Conservation (phyloP, 2,329 filamentous ascomycete genomes). For the Metarhizium album region DNA sequence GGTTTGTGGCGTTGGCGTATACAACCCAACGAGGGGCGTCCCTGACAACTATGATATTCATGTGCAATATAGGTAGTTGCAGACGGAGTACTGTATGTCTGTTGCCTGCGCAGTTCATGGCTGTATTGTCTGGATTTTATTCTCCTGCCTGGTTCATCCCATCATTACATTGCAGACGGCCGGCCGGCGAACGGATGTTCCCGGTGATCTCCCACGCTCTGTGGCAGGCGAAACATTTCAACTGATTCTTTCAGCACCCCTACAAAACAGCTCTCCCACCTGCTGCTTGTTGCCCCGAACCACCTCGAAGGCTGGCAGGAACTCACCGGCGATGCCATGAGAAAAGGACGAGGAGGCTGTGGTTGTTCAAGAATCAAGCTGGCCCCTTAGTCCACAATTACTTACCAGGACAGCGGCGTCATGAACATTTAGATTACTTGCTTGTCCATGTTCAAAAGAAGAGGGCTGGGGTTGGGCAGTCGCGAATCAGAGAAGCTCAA, state of each 20-base stretch:
- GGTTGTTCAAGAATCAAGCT: too few species aligned
- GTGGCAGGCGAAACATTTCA: not conserved
- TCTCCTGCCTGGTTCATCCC: not conserved
- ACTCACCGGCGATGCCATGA: not conserved
- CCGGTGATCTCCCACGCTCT: not conserved
- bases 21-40: too few species aligned
- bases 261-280: not conserved
- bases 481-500: constrained; percentile 5
- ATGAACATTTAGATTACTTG: not conserved
- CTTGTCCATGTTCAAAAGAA: not conserved
- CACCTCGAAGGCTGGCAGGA: not conserved
- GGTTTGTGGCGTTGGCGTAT: not conserved
- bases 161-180: not conserved
- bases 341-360: too few species aligned
- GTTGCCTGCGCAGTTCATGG: not conserved
- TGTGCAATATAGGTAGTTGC: too few species aligned
- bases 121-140: not conserved
- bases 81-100: too few species aligned
- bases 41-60: too few species aligned
- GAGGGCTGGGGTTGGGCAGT: not conserved
- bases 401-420: not conserved
- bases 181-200: not conserved
- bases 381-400: not conserved
- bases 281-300: not conserved
- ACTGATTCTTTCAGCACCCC: not conserved